phyloP scores from a whole-genome alignment of 2,329 filamentous ascomycete genomes.

The Paecilomyces formosus region DNA sequence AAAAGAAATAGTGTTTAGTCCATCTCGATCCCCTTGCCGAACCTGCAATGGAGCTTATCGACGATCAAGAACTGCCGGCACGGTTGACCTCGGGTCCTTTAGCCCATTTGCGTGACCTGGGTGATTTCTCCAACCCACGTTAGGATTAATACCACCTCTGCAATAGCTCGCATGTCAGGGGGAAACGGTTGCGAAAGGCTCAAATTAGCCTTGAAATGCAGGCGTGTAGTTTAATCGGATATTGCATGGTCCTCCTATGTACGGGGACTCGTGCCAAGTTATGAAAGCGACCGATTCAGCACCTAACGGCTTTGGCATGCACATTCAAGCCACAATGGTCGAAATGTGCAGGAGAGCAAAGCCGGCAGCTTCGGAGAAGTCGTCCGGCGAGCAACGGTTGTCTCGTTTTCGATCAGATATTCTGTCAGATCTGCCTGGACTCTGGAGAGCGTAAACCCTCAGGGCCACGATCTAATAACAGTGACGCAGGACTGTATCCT shows the following conservation, averaged over 20 bases:
- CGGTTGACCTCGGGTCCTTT: neutral
- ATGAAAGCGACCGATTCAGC: neutral
- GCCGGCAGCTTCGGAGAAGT: neutral
- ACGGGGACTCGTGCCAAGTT: neutral
- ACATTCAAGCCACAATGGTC: neutral
- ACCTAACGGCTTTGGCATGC: neutral
- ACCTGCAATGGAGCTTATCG: neutral
- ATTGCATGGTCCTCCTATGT: neutral
- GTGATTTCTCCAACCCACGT: neutral
- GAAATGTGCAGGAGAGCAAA: neutral
- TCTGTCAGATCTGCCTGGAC: neutral
- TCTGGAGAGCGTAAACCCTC: neutral
- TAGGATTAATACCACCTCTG: too few relatives aligned
- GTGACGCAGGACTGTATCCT: neutral
- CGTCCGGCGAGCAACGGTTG: neutral
- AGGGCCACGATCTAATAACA: neutral
- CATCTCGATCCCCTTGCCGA: neutral
- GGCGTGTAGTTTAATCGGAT: neutral
- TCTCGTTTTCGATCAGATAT: neutral
- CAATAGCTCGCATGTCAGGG: neutral
- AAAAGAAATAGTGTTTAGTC: neutral
- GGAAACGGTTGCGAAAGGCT: neutral
- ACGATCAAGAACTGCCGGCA: neutral
- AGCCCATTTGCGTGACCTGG: neutral
- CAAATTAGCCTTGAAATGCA: neutral